These are phyloP conservation scores for Aethionema arabicum DNA, from an alignment of 345 rosid species.

Conservation along the genomic window DNA sequence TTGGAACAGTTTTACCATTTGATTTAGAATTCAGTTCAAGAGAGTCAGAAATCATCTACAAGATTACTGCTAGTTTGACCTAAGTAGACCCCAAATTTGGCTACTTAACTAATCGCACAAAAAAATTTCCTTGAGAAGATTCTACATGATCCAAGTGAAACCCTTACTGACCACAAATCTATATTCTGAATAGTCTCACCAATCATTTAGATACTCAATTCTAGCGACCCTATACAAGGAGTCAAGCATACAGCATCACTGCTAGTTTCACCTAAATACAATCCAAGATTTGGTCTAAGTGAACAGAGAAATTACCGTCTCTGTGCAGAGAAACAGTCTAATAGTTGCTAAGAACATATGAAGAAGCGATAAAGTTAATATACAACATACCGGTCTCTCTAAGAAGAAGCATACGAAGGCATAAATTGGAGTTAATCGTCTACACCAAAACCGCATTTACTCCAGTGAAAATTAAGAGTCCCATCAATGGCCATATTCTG, in stretches of 20 bases:
- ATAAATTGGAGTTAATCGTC: slow-evolving; percentile 55
- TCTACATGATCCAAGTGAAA: too few species aligned
- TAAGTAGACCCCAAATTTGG: not conserved
- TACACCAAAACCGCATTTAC: slow-evolving; percentile 47
- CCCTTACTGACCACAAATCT: too few species aligned
- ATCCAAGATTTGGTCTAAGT: too few species aligned
- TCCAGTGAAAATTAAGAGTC: slow-evolving; percentile 52
- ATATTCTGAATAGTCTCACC: too few species aligned
- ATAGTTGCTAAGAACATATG: not conserved
- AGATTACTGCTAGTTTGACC: slow-evolving; percentile 1
- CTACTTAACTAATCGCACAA: not conserved
- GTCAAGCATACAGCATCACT: too few species aligned
- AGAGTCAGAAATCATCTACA: not conserved
- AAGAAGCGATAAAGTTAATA: not conserved
- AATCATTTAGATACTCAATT: too few species aligned
- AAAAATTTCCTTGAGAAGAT: too few species aligned
- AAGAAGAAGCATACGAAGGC: slow-evolving; percentile 64
- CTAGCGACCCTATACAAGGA: too few species aligned
- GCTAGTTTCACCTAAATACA: too few species aligned
- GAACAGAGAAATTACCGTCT: too few species aligned
- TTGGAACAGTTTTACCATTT: too few species aligned
- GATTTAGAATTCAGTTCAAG: not conserved
- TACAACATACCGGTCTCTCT: slow-evolving; percentile 55
- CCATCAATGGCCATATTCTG: slow-evolving; percentile 52
- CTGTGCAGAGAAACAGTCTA: too few species aligned